Conservation (phyloP, 2,329 filamentous ascomycete species). For the Neopestalotiopsis rosae region DNA sequence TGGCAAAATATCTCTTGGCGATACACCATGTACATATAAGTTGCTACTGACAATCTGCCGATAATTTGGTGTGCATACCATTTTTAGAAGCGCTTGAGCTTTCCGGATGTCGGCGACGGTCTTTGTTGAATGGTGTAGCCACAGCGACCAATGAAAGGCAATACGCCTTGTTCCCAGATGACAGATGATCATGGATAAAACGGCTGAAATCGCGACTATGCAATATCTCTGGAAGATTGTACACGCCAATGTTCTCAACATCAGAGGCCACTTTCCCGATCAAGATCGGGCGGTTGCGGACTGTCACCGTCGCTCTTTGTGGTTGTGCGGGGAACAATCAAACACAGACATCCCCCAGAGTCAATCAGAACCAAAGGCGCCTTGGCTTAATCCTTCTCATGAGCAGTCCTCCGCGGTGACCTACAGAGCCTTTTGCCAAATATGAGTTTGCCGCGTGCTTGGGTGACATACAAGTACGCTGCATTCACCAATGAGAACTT, state of each 20-base stretch:
- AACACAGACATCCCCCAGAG: not conserved
- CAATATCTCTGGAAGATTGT: not conserved
- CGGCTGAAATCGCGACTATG: not conserved
- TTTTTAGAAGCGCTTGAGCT: not conserved
- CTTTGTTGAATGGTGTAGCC: not conserved
- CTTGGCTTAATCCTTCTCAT: not conserved
- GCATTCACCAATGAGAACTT: not conserved
- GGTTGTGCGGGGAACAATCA: not conserved
- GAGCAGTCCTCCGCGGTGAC: not conserved
- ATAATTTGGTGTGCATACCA: not conserved
- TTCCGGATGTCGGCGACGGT: not conserved
- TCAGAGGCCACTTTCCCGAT: not conserved
- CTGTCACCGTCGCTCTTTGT: not conserved
- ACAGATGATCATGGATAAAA: not conserved
- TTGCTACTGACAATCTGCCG: not conserved
- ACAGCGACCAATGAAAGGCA: not conserved
- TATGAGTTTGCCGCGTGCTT: not conserved
- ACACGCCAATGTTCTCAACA: not conserved
- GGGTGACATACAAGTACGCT: not conserved
- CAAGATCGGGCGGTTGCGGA: not conserved
- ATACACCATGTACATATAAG: not conserved
- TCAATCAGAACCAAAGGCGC: no score
- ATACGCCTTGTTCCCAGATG: not conserved
- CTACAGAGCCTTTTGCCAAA: not conserved
- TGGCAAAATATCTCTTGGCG: not conserved